Evolutionary conservation across 1,284 basidiomycete species (phyloP), one percentile per base, ranked within the genome.

Genomic region (Ustilago shanxiensis): DNA sequence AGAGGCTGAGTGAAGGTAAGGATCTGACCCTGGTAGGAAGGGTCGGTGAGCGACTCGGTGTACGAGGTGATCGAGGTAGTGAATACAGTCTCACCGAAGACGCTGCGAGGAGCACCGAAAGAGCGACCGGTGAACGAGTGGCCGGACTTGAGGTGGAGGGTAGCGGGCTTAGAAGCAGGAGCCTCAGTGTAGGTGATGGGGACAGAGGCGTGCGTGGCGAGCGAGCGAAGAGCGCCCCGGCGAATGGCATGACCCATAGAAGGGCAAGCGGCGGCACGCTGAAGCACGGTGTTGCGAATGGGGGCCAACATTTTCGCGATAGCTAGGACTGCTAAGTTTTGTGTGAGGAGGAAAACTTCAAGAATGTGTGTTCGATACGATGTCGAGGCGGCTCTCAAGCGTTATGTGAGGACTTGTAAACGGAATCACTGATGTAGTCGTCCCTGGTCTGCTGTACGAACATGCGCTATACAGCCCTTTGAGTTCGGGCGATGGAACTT

Each of bases 1-100:
- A 99, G 91, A 26, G 97, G 96, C 5, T 95, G 93, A 29, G 96
- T 99, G 88, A 99, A 99, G 68, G 98, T 95, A 72, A 99, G 90
- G 81, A 99, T 95, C 88, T 99, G 97, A 60, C 95, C 93, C 39
- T 94, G 93, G 88, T 99, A 99, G 10, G 97, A 99, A 7, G 96
- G 96, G 86, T 99, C 96, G 52, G 96, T 99, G 94, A 99, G 97
- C 16, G 95, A 98, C 88, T 99, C 97, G 62, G 95, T 98, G 88
- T 99, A 99, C 61, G 95, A 97, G 8, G 97, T 99, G 87, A 99
- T 99, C 60, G 94, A 95, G 37, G 96, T 99, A 26, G 95, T 96
- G 88, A 99, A 99, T 31, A 99, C 96, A 2, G 96, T 97, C 89
- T 99, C 96, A 72, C 97, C 97, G 88, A 91, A 99, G 66, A 92